phyloP scores from a whole-genome alignment of 2,329 filamentous ascomycete species.

The Arachnopeziza araneosa region DNA sequence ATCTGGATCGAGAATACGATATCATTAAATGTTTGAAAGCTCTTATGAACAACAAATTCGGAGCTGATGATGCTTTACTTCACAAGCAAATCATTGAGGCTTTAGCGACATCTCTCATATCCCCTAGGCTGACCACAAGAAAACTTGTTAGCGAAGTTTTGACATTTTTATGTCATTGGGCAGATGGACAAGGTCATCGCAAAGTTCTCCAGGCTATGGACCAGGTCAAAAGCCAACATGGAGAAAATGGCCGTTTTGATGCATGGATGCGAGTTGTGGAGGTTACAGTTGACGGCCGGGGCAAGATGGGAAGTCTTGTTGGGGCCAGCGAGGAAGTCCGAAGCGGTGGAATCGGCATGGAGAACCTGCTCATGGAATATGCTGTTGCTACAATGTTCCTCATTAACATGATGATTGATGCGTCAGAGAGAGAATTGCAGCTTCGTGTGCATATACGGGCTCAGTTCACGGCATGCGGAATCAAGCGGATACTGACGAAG shows the following conservation, averaged over 20 bases:
- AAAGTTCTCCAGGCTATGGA: conserved; percentile 94
- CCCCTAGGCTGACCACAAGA: conserved; percentile 81
- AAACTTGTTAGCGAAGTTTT: conserved; percentile 95
- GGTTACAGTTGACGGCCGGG: conserved; percentile 91
- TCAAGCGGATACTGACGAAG: conserved; percentile 89
- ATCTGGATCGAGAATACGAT: conserved; percentile 77
- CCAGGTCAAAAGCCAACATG: conserved; percentile 78
- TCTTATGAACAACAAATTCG: conserved; percentile 98
- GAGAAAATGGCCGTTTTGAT: conserved; percentile 93
- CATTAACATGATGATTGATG: conserved; percentile 94
- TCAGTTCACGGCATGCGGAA: conserved; percentile 91
- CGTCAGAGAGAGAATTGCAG: conserved; percentile 81
- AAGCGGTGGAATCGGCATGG: conserved; percentile 95
- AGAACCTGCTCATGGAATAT: conserved; percentile 99
- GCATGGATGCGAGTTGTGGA: conserved; percentile 98
- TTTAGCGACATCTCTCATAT: conserved; percentile 79
- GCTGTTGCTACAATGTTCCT: conserved; percentile 90
- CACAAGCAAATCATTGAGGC: conserved; percentile 89
- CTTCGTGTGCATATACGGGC: conserved; percentile 90
- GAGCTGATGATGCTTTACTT: conserved; percentile 86
- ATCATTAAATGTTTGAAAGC: conserved; percentile 97
- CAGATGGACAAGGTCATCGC: conserved; percentile 77
- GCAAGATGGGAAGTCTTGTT: conserved; percentile 97
- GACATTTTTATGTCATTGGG: conserved; percentile 95
- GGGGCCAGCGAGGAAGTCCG: conserved; percentile 94